These are phyloP conservation scores for Pythium vanterpoolii DNA, from an alignment of 352 stramenopile genomes.

Conservation along the genomic window DNA sequence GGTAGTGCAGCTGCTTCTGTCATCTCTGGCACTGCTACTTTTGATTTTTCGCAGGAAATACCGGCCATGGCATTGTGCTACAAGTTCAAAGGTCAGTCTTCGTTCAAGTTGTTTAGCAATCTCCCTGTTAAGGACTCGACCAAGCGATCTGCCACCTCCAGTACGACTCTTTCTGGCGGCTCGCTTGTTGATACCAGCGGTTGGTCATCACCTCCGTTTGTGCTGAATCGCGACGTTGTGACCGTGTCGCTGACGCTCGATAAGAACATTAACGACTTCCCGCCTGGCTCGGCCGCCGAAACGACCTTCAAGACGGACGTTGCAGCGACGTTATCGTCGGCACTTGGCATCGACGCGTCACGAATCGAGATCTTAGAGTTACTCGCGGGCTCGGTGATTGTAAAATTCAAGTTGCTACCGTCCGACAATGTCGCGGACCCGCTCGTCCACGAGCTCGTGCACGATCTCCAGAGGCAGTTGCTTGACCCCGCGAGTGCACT, in stretches of 20 bases:
- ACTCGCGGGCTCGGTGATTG: constrained; percentile 54
- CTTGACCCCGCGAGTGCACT: constrained; percentile 35
- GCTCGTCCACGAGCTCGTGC: constrained; percentile 42
- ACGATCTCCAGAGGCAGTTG: constrained; percentile 43
- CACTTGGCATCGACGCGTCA: constrained; percentile 44
- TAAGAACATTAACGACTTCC: constrained; percentile 56
- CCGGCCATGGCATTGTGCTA: constrained; percentile 52
- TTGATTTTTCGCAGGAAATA: constrained; percentile 41
- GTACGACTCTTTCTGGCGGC: background rate
- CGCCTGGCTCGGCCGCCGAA: constrained; percentile 46
- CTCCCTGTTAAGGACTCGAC: constrained; percentile 40
- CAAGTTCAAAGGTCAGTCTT: constrained; percentile 40
- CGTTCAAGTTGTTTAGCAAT: constrained; percentile 48
- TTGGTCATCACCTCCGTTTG: constrained; percentile 31
- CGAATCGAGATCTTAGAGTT: constrained; percentile 53
- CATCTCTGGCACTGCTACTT: constrained; percentile 36
- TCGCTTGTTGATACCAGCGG: constrained; percentile 24
- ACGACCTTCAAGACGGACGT: constrained; percentile 48
- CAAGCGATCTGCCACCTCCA: constrained; percentile 4
- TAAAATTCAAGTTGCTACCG: constrained; percentile 55
- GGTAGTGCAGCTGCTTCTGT: constrained; percentile 34
- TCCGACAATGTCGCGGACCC: constrained; percentile 45
- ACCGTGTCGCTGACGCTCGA: constrained; percentile 50
- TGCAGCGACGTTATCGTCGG: constrained; percentile 26
- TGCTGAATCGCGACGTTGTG: constrained; percentile 43